A percentile compares a stretch with the other conserved stretches of the same genome.
These are phyloP conservation scores for Stygiomarasmius scandens DNA, from an alignment of 1,284 basidiomycete species.

Conservation along the genomic window DNA sequence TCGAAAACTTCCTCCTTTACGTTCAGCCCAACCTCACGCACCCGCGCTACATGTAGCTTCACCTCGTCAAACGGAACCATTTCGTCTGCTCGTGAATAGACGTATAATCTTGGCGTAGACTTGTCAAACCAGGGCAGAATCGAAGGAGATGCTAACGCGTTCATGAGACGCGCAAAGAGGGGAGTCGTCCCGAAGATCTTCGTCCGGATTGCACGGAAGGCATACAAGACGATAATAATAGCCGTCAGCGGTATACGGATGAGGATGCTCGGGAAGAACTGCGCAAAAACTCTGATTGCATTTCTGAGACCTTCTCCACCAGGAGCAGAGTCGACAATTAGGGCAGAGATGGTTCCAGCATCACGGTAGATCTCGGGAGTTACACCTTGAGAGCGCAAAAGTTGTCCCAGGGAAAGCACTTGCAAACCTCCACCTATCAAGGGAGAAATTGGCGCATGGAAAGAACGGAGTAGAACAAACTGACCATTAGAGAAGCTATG, in stretches of 20 bases:
- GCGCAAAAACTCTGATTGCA: slow-evolving; percentile 43
- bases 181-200: slow-evolving; percentile 18
- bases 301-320: slow-evolving; percentile 33
- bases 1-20: slow-evolving; percentile 46
- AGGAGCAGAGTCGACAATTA: slow-evolving; percentile 58
- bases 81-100: slow-evolving; percentile 54
- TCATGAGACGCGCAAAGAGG: slow-evolving; percentile 28
- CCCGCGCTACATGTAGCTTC: slow-evolving; percentile 41
- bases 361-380: slow-evolving; percentile 11
- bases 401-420: slow-evolving; percentile 38
- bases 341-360: slow-evolving; percentile 26
- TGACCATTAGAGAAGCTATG: slow-evolving; percentile 62
- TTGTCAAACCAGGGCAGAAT: slow-evolving; percentile 48
- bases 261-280: slow-evolving; percentile 37
- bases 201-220: slow-evolving; percentile 19
- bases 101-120: slow-evolving; percentile 51
- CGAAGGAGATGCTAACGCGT: slow-evolving; percentile 27
- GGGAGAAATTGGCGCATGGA: neutral
- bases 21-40: slow-evolving; percentile 37
- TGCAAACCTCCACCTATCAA: slow-evolving; percentile 49
- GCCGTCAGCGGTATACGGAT: slow-evolving; percentile 26
- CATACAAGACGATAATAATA: slow-evolving; percentile 27
- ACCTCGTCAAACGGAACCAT: slow-evolving; percentile 47
- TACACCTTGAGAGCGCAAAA: slow-evolving; percentile 33
- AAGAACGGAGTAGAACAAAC: slow-evolving; percentile 8